phyloP scores from a whole-genome alignment of 202 grass and related monocot genomes.

The Digitaria exilis region DNA sequence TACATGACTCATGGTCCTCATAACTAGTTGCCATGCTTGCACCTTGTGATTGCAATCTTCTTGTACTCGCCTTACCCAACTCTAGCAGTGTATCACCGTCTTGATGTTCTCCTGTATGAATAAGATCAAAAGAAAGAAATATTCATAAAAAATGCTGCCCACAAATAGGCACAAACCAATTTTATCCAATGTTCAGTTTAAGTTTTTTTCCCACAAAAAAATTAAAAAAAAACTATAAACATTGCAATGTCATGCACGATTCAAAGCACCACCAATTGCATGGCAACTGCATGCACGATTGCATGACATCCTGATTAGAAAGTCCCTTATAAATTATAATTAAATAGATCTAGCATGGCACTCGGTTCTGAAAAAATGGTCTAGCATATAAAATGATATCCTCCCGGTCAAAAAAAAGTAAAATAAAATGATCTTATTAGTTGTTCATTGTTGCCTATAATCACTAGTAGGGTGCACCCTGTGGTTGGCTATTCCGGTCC shows the following conservation, averaged over 20 bases:
- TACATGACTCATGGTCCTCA: neutral
- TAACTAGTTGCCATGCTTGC: neutral
- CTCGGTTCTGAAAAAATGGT: neutral
- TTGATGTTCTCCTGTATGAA: neutral
- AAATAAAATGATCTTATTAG: neutral
- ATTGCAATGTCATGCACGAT: neutral
- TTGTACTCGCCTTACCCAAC: neutral
- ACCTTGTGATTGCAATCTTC: neutral
- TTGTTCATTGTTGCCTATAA: neutral
- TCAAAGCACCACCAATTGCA: neutral
- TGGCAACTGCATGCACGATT: neutral
- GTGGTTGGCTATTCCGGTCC: neutral
- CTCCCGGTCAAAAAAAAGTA: too few relatives aligned
- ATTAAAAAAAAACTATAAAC: neutral
- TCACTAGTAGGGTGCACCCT: neutral
- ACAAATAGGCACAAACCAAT: neutral
- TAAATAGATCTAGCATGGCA: neutral
- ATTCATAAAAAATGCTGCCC: neutral
- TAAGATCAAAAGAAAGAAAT: neutral
- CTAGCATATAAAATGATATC: neutral
- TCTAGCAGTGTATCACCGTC: neutral
- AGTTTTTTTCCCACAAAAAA: neutral
- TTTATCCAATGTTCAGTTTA: neutral
- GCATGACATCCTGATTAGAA: neutral
- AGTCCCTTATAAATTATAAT: neutral